Percentiles rank a stretch among this genome's conserved stretches.
Evolutionary conservation across 2,329 filamentous ascomycete species (phyloP).

Genomic region (Claviceps sp.): DNA sequence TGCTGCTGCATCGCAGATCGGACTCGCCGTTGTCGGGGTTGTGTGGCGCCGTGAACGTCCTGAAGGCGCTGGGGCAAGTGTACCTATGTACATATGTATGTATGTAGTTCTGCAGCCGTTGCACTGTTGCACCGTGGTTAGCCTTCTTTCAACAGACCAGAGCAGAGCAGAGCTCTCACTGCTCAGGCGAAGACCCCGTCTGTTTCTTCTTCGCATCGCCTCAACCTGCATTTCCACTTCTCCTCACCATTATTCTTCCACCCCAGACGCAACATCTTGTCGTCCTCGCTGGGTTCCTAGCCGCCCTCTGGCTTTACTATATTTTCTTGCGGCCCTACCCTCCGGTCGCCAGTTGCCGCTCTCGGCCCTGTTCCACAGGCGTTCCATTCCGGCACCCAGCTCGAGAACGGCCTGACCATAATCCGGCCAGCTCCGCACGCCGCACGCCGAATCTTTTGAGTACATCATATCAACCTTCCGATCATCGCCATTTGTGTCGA

Average conservation of each 20-base stretch:
- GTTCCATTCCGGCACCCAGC: not conserved
- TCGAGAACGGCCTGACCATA: not conserved
- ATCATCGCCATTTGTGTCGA: not conserved
- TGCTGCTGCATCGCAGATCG: too few species aligned
- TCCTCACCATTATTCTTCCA: not conserved
- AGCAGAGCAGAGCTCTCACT: not conserved
- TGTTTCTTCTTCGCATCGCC: conserved; percentile 1
- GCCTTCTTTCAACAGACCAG: not conserved
- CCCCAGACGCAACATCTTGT: not conserved
- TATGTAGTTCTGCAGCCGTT: too few species aligned
- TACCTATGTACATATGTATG: too few species aligned
- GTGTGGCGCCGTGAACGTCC: too few species aligned
- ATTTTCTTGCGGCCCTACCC: not conserved
- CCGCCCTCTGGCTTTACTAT: not conserved
- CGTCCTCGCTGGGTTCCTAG: not conserved
- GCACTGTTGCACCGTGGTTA: too few species aligned
- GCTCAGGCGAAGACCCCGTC: not conserved
- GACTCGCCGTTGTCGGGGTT: too few species aligned
- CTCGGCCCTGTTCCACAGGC: not conserved
- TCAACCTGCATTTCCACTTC: conserved; percentile 1
- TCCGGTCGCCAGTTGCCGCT: not conserved
- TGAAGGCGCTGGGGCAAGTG: too few species aligned
- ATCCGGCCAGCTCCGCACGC: not conserved
- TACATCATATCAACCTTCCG: not conserved
- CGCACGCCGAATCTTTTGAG: not conserved